A percentile compares a stretch with the other conserved stretches of the same genome.
phyloP scores from a whole-genome alignment of 148 eudicot species.

The Amaranthus hypochondriacus region DNA sequence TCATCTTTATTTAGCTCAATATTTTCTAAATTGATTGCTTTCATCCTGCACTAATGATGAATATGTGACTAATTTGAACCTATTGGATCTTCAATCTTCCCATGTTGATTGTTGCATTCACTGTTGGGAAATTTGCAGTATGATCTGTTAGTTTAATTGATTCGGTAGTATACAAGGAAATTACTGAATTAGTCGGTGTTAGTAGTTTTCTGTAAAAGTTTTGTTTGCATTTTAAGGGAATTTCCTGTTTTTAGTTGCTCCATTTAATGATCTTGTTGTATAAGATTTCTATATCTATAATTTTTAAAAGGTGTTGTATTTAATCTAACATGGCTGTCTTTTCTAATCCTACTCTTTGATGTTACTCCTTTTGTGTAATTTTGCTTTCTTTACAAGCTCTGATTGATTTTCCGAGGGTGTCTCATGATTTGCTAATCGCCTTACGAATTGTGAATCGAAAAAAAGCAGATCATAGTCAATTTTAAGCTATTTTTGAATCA shows the following conservation, averaged over 20 bases:
- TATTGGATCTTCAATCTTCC: conserved; percentile 1
- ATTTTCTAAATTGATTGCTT: background rate
- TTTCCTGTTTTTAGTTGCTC: background rate
- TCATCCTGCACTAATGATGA: background rate
- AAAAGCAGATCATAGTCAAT: too few relatives aligned
- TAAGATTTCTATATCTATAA: too few relatives aligned
- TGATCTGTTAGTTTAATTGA: background rate
- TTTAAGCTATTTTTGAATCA: too few relatives aligned
- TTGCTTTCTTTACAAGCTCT: background rate
- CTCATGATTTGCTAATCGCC: too few relatives aligned
- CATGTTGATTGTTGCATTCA: background rate
- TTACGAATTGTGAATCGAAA: too few relatives aligned
- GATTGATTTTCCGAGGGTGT: background rate
- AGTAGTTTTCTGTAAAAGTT: background rate
- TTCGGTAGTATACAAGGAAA: background rate
- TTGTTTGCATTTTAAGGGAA: background rate
- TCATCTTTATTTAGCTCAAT: conserved; percentile 17
- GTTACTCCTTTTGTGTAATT: background rate
- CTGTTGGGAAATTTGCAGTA: background rate
- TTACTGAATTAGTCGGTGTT: too few relatives aligned
- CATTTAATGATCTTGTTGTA: background rate
- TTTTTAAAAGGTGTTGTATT: too few relatives aligned
- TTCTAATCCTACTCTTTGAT: background rate
- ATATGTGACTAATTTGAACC: background rate
- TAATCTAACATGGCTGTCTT: background rate